Evolutionary conservation across 2,329 filamentous ascomycete species (phyloP).

Genomic region (Nothophaeocryptopus gaeumannii): DNA sequence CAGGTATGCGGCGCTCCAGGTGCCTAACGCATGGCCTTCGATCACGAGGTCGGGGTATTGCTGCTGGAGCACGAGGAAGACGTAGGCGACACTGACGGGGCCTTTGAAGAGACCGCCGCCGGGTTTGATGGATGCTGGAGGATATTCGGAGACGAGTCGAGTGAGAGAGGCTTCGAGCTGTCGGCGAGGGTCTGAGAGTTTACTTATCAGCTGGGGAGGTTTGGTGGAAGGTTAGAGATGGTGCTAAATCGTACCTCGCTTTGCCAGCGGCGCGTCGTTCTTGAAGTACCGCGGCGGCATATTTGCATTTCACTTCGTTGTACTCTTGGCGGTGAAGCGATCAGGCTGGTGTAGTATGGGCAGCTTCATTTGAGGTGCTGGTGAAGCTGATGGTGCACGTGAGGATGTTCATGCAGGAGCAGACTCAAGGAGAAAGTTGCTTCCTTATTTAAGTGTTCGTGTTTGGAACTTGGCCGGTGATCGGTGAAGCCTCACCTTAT

Average conservation of each 20-base stretch:
- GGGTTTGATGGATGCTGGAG: constrained; percentile 45
- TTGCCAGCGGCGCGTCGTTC: constrained; percentile 38
- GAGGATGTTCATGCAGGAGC: background rate
- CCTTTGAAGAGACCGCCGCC: constrained; percentile 52
- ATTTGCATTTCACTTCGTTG: background rate
- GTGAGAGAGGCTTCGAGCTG: constrained; percentile 51
- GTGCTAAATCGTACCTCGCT: constrained; percentile 29
- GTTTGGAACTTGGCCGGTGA: background rate
- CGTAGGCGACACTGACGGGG: constrained; percentile 49
- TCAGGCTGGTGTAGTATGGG: background rate
- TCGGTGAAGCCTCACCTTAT: background rate
- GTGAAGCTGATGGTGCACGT: background rate
- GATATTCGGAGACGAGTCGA: constrained; percentile 48
- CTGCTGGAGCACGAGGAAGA: constrained; percentile 50
- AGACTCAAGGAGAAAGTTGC: background rate
- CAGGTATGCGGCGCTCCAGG: constrained; percentile 51
- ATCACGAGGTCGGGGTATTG: constrained; percentile 49
- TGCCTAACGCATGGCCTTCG: constrained; percentile 46
- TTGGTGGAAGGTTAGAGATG: too few relatives aligned
- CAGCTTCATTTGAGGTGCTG: too few relatives aligned
- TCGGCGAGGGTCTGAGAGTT: constrained; percentile 44
- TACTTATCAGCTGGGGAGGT: constrained; percentile 4
- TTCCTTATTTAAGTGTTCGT: too few relatives aligned
- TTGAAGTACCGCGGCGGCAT: constrained; percentile 41
- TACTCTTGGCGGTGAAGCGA: background rate